Percentiles rank a stretch among this genome's conserved stretches.
These are phyloP conservation scores for Scheffersomyces illinoinensis DNA, from an alignment of 1,139 yeast genomes.

Conservation along the genomic window DNA sequence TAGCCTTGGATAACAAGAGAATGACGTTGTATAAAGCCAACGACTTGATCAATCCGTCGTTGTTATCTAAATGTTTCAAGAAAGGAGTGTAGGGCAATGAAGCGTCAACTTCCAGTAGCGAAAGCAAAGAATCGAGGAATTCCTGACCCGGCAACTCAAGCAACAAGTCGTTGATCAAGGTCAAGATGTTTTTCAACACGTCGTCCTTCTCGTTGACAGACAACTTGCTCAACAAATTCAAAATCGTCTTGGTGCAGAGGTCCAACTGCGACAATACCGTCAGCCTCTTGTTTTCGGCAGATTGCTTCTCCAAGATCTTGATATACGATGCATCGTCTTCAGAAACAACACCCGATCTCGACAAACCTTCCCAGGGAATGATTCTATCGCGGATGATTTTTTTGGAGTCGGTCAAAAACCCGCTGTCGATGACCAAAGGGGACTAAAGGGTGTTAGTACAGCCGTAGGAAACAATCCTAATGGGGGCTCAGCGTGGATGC, in stretches of 20 bases:
- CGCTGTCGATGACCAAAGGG: conserved; percentile 53
- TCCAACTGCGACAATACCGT: conserved; percentile 48
- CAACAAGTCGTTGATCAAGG: conserved; percentile 64
- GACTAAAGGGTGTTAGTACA: conserved; percentile 14
- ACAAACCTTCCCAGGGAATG: conserved; percentile 91
- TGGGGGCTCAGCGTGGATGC: background rate
- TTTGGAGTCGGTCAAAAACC: conserved; percentile 72
- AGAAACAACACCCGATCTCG: conserved; percentile 69
- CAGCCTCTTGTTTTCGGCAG: conserved; percentile 36
- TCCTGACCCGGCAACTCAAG: conserved; percentile 42
- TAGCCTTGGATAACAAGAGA: conserved; percentile 34
- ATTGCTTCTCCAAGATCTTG: conserved; percentile 62
- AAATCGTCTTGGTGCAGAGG: conserved; percentile 57
- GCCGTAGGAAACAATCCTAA: background rate
- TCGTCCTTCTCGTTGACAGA: conserved; percentile 57
- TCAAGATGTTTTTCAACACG: conserved; percentile 71
- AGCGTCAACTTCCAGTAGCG: conserved; percentile 44
- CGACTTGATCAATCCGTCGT: conserved; percentile 48
- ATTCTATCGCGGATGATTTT: conserved; percentile 76
- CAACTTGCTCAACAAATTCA: conserved; percentile 55
- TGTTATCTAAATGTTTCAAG: conserved; percentile 47
- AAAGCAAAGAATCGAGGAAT: conserved; percentile 47
- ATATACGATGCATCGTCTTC: conserved; percentile 66
- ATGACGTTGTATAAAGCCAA: conserved; percentile 48
- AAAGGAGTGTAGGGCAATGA: conserved; percentile 61